phyloP scores from a whole-genome alignment of 164 flowering plant species.

The Nymphaea colorata region DNA sequence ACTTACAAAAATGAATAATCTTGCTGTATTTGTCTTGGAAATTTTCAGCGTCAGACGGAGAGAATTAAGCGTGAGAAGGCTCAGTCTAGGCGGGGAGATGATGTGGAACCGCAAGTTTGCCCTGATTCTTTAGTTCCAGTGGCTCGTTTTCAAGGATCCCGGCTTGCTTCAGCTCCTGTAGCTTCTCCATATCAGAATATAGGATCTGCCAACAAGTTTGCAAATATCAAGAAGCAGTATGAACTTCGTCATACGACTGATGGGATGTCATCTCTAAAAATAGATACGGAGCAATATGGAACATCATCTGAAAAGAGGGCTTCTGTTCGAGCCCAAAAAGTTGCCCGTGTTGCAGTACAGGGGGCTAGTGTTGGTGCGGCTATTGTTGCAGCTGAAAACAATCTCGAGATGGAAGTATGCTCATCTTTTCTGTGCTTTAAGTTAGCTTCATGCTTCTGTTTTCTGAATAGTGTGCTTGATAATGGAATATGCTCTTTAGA shows the following conservation, averaged over 20 bases:
- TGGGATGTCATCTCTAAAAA: constrained; percentile 14
- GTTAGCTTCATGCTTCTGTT: no score
- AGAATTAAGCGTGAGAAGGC: constrained; percentile 76
- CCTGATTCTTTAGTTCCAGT: constrained; percentile 67
- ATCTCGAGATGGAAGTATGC: constrained; percentile 71
- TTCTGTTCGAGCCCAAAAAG: constrained; percentile 33
- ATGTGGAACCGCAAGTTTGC: constrained; percentile 46
- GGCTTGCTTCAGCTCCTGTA: constrained; percentile 67
- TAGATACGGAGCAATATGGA: constrained; percentile 12
- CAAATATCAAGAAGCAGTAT: constrained; percentile 6
- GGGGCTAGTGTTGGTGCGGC: constrained; percentile 84
- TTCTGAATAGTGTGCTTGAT: no score
- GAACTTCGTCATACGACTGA: constrained; percentile 14
- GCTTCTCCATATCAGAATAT: constrained; percentile 57
- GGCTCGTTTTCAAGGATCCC: constrained; percentile 64
- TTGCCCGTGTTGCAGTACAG: constrained; percentile 33
- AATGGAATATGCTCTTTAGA: no score
- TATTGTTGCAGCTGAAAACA: constrained; percentile 85
- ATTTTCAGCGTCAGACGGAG: constrained; percentile 69
- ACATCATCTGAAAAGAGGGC: constrained; percentile 16
- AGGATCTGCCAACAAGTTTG: constrained; percentile 10
- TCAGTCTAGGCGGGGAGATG: constrained; percentile 70
- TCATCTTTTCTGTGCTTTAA: constrained; percentile 4
- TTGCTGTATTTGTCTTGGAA: no score
- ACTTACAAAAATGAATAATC: no score